These are phyloP conservation scores for Lentinus brumalis DNA, from an alignment of 768 basidiomycete genomes.

Conservation along the genomic window DNA sequence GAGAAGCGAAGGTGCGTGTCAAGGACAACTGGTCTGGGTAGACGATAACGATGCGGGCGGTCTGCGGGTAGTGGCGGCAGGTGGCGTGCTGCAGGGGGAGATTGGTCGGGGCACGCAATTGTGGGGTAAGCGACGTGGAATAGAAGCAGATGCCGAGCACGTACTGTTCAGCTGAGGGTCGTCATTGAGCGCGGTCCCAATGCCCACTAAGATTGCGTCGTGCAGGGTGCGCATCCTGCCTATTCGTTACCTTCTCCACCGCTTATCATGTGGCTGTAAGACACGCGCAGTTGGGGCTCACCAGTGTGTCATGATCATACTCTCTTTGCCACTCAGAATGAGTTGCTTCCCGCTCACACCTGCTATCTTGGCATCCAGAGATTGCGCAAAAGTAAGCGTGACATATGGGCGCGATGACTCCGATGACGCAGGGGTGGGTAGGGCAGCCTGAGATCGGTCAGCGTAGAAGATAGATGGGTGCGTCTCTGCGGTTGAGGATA, in stretches of 20 bases:
- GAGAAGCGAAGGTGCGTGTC: constrained; percentile 74
- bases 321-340: constrained; percentile 80
- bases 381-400: constrained; percentile 87
- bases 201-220: constrained; percentile 89
- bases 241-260: neutral
- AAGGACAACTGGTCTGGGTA: constrained; percentile 85
- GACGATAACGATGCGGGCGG: constrained; percentile 30
- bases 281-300: constrained; percentile 34
- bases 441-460: neutral
- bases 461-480: constrained; percentile 20
- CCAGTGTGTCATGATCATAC: constrained; percentile 95
- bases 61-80: constrained; percentile 45
- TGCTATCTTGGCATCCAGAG: constrained; percentile 87
- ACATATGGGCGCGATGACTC: constrained; percentile 51
- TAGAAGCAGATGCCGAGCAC: constrained; percentile 23
- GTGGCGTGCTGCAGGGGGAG: constrained; percentile 48
- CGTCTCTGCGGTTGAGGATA: neutral
- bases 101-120: neutral
- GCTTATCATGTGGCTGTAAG: no score
- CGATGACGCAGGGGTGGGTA: constrained; percentile 14
- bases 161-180: constrained; percentile 92
- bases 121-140: constrained; percentile 1
- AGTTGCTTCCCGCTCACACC: constrained; percentile 74
- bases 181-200: constrained; percentile 88
- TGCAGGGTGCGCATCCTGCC: constrained; percentile 88